These are phyloP conservation scores for Corymbia calophylla DNA, from an alignment of 441 rosid species.

Conservation along the genomic window DNA sequence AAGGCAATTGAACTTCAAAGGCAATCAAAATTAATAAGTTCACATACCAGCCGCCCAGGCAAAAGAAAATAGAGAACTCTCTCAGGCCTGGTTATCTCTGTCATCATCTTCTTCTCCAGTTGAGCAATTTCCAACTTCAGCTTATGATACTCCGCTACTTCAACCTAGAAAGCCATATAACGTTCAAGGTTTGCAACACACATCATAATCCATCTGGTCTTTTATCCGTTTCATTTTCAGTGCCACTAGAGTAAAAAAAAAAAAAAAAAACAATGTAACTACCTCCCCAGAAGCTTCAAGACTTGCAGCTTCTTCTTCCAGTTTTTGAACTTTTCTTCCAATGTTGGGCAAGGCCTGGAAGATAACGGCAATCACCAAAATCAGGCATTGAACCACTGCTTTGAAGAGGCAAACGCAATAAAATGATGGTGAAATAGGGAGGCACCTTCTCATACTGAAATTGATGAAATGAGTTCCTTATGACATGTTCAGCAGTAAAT, in stretches of 20 bases:
- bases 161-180: conserved; percentile 41
- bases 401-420: neutral
- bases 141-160: conserved; percentile 87
- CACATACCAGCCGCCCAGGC: conserved; percentile 87
- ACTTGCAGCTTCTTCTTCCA: conserved; percentile 89
- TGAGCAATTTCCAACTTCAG: conserved; percentile 80
- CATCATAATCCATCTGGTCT: neutral
- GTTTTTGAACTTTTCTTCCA: conserved; percentile 64
- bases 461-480: conserved; percentile 93
- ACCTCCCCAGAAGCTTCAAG: conserved; percentile 97
- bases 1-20: neutral
- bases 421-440: neutral
- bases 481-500: conserved; percentile 95
- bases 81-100: conserved; percentile 94
- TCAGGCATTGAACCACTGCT: neutral
- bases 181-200: neutral
- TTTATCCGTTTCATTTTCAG: neutral
- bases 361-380: conserved; percentile 4
- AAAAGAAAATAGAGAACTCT: conserved; percentile 78
- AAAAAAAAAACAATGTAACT: neutral
- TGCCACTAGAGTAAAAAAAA: neutral
- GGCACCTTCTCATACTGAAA: conserved; percentile 95
- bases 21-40: neutral
- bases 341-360: conserved; percentile 82
- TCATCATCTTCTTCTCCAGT: conserved; percentile 88